Percentiles rank a stretch among this genome's conserved stretches.
phyloP scores from a whole-genome alignment of 371 early-diverging fungal species.

The Rhizopus arrhizus region DNA sequence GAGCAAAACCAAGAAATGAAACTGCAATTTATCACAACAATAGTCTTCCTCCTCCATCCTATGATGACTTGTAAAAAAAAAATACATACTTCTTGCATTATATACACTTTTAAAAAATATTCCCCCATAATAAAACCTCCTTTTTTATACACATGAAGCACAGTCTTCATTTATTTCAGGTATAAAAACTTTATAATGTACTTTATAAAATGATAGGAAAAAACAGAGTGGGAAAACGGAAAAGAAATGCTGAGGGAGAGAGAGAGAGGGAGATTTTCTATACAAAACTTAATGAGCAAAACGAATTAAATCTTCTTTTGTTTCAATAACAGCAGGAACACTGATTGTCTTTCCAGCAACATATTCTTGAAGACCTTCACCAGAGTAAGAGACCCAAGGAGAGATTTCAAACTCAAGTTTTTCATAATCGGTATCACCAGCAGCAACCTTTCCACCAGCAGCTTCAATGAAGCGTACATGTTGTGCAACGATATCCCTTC shows the following conservation, averaged over 20 bases:
- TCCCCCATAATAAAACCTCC: too few species aligned
- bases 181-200: too few species aligned
- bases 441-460: slow-evolving; percentile 79
- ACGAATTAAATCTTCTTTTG: slow-evolving; percentile 48
- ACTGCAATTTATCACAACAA: too few species aligned
- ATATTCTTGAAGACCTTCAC: slow-evolving; percentile 83
- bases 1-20: neutral
- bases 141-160: too few species aligned
- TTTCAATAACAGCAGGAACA: slow-evolving; percentile 50
- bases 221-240: neutral
- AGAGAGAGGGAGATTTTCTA: neutral
- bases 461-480: slow-evolving; percentile 81
- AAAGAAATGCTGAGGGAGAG: neutral
- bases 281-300: slow-evolving; percentile 24
- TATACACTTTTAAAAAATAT: neutral
- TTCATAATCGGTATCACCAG: slow-evolving; percentile 44
- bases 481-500: slow-evolving; percentile 85
- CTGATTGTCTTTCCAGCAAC: slow-evolving; percentile 63
- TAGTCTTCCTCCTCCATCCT: neutral
- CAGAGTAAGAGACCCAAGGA: slow-evolving; percentile 89
- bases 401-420: slow-evolving; percentile 79
- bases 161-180: too few species aligned
- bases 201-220: neutral
- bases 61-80: neutral
- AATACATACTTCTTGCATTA: neutral